These are phyloP conservation scores for Talaromyces sp. DNA, from an alignment of 2,329 filamentous ascomycete species.

Conservation along the genomic window DNA sequence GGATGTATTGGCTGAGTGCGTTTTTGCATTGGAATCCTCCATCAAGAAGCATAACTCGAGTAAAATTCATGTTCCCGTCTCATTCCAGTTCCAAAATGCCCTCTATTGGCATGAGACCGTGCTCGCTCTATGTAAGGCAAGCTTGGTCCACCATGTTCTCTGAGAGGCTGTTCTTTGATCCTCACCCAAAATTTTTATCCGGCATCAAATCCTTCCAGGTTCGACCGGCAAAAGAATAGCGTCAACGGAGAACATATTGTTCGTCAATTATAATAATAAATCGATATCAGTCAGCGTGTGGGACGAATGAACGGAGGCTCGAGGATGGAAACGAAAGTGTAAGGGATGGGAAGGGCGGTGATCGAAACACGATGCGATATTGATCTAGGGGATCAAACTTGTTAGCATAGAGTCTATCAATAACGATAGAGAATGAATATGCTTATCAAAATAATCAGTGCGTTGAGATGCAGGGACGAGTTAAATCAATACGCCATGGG, in stretches of 20 bases:
- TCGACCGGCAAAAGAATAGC: neutral
- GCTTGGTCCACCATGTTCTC: too few species aligned
- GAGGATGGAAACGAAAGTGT: neutral
- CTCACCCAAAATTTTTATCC: too few species aligned
- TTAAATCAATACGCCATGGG: neutral
- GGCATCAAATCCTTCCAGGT: neutral
- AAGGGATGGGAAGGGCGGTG: neutral
- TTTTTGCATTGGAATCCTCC: too few species aligned
- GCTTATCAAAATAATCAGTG: neutral
- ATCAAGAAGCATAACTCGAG: too few species aligned
- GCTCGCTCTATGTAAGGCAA: too few species aligned
- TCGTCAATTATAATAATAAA: neutral
- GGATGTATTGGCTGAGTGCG: too few species aligned
- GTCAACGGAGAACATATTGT: neutral
- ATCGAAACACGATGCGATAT: neutral
- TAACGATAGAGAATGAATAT: neutral
- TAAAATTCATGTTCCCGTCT: too few species aligned
- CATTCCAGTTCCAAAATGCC: too few species aligned
- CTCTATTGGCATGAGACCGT: too few species aligned
- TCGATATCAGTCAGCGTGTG: neutral
- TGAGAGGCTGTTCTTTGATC: too few species aligned
- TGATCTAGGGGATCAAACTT: neutral
- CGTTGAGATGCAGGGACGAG: neutral
- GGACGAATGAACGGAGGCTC: neutral
- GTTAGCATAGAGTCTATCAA: neutral